phyloP scores from a whole-genome alignment of 1,284 basidiomycete species.

The Sporisorium exsertum region DNA sequence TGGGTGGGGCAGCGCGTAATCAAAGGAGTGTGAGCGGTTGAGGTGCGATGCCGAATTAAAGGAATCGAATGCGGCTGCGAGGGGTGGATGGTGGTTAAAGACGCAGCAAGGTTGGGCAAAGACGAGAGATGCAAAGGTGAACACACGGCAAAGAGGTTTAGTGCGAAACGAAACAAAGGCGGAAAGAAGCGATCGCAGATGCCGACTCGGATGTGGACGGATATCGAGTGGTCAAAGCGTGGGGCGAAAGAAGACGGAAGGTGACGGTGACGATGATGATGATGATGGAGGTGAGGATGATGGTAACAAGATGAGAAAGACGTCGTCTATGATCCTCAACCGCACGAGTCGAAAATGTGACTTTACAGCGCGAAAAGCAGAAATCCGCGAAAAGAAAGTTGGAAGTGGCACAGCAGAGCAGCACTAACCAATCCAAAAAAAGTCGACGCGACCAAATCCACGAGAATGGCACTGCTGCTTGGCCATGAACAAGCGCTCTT shows the following conservation, averaged over 20 bases:
- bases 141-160: neutral
- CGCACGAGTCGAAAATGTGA: constrained; percentile 9
- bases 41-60: neutral
- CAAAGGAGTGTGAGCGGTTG: constrained; percentile 16
- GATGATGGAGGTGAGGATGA: neutral
- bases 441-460: constrained; percentile 1
- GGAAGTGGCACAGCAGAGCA: neutral
- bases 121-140: constrained; percentile 2
- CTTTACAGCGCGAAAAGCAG: constrained; percentile 1
- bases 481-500: no score
- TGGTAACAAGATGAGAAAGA: constrained; percentile 3
- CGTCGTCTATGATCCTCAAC: neutral
- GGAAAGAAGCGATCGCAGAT: neutral
- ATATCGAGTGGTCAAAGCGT: neutral
- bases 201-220: neutral
- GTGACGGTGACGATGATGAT: neutral
- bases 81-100: neutral
- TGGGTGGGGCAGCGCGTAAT: neutral
- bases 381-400: neutral
- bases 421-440: no score
- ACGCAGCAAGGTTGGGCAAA: constrained; percentile 5
- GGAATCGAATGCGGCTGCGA: neutral
- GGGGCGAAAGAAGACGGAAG: neutral
- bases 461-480: neutral
- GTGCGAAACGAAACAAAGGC: constrained; percentile 1